Percentiles rank a stretch among this genome's conserved stretches.
phyloP scores from a whole-genome alignment of 1,284 basidiomycete species.

The Melampsora abietis-canadensis region DNA sequence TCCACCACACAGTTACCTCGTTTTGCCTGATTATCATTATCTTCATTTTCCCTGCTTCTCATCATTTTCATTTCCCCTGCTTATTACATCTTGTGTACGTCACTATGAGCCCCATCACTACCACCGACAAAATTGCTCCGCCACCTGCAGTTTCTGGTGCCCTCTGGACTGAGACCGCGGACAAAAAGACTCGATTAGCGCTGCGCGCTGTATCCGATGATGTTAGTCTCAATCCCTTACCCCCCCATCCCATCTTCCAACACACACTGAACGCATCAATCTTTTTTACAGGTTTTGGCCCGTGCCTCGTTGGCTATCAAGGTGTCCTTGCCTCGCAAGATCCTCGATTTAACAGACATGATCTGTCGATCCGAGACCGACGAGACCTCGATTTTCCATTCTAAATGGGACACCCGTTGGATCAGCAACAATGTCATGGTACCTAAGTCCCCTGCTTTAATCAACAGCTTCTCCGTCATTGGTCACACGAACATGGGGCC shows the following conservation, averaged over 20 bases:
- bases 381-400: conserved; percentile 40
- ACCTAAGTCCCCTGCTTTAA: conserved; percentile 2
- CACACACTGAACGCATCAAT: too few relatives aligned
- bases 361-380: conserved; percentile 19
- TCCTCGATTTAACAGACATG: conserved; percentile 35
- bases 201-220: conserved; percentile 38
- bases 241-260: too few relatives aligned
- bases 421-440: background rate
- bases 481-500: conserved; percentile 11
- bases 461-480: conserved; percentile 27
- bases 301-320: conserved; percentile 25
- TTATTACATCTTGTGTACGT: background rate
- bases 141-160: conserved; percentile 27
- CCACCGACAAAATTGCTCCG: background rate
- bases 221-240: background rate
- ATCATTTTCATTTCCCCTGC: too few relatives aligned
- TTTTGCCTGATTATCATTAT: too few relatives aligned
- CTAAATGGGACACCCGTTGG: conserved; percentile 36
- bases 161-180: conserved; percentile 31
- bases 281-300: conserved; percentile 9
- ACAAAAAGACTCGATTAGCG: conserved; percentile 24
- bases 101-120: background rate
- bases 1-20: too few relatives aligned
- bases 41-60: too few relatives aligned
- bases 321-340: conserved; percentile 26